Evolutionary conservation across 2,329 filamentous ascomycete species (phyloP).

Genomic region (Paecilomyces variotii): DNA sequence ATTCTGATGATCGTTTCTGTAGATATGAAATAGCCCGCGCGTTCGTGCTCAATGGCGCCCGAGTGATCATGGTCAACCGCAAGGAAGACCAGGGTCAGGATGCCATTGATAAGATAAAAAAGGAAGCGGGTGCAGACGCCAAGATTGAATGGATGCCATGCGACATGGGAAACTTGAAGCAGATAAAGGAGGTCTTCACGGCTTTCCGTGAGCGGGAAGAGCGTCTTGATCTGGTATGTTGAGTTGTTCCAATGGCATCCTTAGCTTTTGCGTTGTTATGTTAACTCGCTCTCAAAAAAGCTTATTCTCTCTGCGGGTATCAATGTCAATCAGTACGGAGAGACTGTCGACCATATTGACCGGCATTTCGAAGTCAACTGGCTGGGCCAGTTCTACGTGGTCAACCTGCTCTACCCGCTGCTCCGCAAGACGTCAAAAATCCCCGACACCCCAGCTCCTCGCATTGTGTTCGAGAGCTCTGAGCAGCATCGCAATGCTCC

Average conservation of each 20-base stretch:
- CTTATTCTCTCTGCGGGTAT: no score
- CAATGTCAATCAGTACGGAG: no score
- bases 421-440: conserved; percentile 31
- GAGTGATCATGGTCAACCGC: conserved; percentile 27
- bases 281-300: no score
- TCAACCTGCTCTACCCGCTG: conserved; percentile 34
- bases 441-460: conserved; percentile 23
- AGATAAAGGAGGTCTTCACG: no score
- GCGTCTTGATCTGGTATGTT: no score
- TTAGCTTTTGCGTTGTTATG: no score
- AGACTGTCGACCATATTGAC: no score
- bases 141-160: conserved; percentile 15
- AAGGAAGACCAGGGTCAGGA: conserved; percentile 32
- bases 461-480: conserved; percentile 33
- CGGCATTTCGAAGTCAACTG: conserved; percentile 26
- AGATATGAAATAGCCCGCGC: conserved; percentile 22
- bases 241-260: no score
- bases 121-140: conserved; percentile 11
- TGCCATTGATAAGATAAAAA: conserved; percentile 21
- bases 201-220: no score
- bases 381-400: conserved; percentile 35
- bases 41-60: conserved; percentile 24
- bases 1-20: no score
- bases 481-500: conserved; percentile 16
- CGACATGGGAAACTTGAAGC: no score